These are phyloP conservation scores for Fusarium cicatricum DNA, from an alignment of 2,329 filamentous ascomycete species.

Conservation along the genomic window DNA sequence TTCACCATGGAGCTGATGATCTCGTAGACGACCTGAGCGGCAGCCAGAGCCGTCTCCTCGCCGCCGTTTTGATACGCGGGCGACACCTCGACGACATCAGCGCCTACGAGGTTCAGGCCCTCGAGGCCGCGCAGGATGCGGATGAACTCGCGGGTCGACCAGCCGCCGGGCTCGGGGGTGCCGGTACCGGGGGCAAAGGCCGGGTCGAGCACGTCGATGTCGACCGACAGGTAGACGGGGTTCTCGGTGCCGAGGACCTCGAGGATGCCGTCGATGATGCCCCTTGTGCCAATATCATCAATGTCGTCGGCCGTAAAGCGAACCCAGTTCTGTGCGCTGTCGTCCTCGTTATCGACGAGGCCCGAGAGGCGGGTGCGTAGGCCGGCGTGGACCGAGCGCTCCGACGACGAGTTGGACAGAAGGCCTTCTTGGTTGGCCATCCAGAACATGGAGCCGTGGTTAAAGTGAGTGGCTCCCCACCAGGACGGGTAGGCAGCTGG, in stretches of 20 bases:
- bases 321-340: slow-evolving; percentile 78
- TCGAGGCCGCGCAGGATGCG: slow-evolving; percentile 84
- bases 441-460: slow-evolving; percentile 93
- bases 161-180: slow-evolving; percentile 89
- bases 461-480: slow-evolving; percentile 76
- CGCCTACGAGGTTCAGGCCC: slow-evolving; percentile 83
- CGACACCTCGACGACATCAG: slow-evolving; percentile 86
- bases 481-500: slow-evolving; percentile 80
- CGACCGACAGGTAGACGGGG: slow-evolving; percentile 80
- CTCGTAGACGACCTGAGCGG: slow-evolving; percentile 85
- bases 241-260: slow-evolving; percentile 75
- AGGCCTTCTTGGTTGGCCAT: slow-evolving; percentile 83
- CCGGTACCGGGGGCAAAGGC: slow-evolving; percentile 75
- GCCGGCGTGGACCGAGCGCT: slow-evolving; percentile 82
- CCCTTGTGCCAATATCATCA: slow-evolving; percentile 78
- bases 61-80: slow-evolving; percentile 83
- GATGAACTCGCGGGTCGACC: slow-evolving; percentile 89
- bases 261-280: slow-evolving; percentile 76
- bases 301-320: slow-evolving; percentile 85
- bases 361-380: slow-evolving; percentile 79
- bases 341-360: slow-evolving; percentile 74
- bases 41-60: slow-evolving; percentile 84
- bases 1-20: slow-evolving; percentile 81
- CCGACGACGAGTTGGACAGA: slow-evolving; percentile 73
- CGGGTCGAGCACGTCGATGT: slow-evolving; percentile 89